Base-by-base conservation (phyloP, 805 yeast genomes). In the Citeromyces nyonsensis region DNA sequence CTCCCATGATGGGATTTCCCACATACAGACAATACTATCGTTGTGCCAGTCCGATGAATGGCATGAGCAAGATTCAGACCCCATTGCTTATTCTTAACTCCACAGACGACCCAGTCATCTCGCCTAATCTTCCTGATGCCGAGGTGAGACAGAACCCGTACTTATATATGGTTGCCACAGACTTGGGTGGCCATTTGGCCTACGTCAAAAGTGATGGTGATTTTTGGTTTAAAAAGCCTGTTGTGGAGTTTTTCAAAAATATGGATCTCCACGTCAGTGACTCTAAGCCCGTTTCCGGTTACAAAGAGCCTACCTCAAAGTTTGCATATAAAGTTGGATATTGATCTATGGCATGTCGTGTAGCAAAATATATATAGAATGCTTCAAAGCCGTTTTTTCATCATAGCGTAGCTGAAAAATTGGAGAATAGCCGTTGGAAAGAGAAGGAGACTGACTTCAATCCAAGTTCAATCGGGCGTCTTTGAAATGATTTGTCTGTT, bases 111-210 rank as follows among this genome's bases (percentile, higher is more conserved):
- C 84, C 88, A 5, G 64, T 78, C 28, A 63, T 73, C 28, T 65
- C 67, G 9, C 56, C 64, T 11, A 56, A 63, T 25, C 61, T 73
- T 27, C 84, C 86, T 7, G 36, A 38, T 14, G 33, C 47, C 4
- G 80, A 72, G 35, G 62, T 66, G 12, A 38, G 46, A 26, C 50
- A 57, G 22, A 76, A 77, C 38, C 84, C 85, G 10, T 73, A 66
- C 44, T 52, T 73, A 15, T 56, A 67, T 24, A 52, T 74, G 51
- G 57, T 71, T 4, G 64, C 69, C 30, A 66, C 83, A 1, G 69
- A 73, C 33, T 45, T 72, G 10, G 91, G 91, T 40, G 88, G 88
- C 6, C 91, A 79, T 47, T 60, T 77, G 45, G 79, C 68, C 1
- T 68, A 57, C 35, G 44, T 67, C 26, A 58, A 65, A 34, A 41